Evolutionary conservation across 768 basidiomycete genomes (phyloP), one percentile per base, ranked within the genome.

Genomic region (Pleurotus salmoneostramineus): DNA sequence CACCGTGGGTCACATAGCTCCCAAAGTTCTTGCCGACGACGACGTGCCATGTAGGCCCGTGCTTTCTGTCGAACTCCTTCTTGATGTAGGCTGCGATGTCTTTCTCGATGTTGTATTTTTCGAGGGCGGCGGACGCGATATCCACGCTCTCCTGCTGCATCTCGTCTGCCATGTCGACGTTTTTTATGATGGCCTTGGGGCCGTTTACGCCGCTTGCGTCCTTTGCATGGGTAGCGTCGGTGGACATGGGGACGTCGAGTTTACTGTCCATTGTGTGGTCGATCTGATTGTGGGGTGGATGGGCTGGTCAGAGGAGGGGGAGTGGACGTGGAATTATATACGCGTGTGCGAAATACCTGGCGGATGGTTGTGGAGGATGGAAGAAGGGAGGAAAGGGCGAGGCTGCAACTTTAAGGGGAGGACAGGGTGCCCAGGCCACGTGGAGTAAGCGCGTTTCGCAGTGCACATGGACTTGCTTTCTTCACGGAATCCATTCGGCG

Each of bases 11-110:
- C 44, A 98, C 95, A 70, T 95, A 98, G 76, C 91, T 93, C 51
- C 95, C 95, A 84, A 96, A 98, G 78, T 98, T 97, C 81, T 96
- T 98, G 60, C 96, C 96, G 51, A 96, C 96, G 63, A 98, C 95
- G 71, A 95, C 94, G 71, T 98, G 96, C 96, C 96, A 98, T 65
- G 95, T 97, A 57, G 92, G 86, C 27, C 93, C 93, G 65, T 93
- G 88, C 73, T 89, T 79, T 75, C 86, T 81, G 81, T 98, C 96
- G 71, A 95, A 94, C 77, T 97, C 94, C 74, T 95, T 95, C 84
- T 98, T 98, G 84, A 98, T 91, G 73, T 91, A 88, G 43, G 95
- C 94, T 12, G 96, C 96, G 69, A 98, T 94, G 72, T 98, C 96
- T 75, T 97, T 98, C 80, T 98, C 96, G 77, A 97, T 89, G 73